Percentiles rank a stretch among this genome's conserved stretches.
Evolutionary conservation across 2,329 filamentous ascomycete genomes (phyloP).

Genomic region (Colletotrichum echinochloae): DNA sequence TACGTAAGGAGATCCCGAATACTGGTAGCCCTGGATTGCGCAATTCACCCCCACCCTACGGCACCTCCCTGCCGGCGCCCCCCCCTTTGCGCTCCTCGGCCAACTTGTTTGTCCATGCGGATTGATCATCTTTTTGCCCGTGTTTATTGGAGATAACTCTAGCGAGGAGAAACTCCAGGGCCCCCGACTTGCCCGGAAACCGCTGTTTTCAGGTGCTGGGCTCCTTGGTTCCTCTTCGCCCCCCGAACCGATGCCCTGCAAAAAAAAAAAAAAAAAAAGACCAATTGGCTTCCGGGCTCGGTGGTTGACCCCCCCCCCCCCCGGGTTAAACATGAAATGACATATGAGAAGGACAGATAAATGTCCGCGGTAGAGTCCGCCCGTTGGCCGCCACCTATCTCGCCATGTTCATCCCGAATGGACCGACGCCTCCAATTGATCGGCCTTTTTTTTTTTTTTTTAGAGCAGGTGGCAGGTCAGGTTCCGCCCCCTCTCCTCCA

Average conservation of each 20-base stretch:
- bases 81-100: neutral
- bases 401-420: neutral
- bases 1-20: conserved; percentile 14
- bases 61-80: too few species aligned
- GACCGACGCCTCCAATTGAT: conserved; percentile 26
- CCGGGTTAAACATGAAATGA: neutral
- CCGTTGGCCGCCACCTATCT: neutral
- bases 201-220: neutral
- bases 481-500: conserved; percentile 20
- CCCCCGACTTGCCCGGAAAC: neutral
- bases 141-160: conserved; percentile 21
- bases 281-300: neutral
- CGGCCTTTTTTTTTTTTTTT: conserved; percentile 5
- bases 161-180: neutral
- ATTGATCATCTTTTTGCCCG: neutral
- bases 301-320: neutral
- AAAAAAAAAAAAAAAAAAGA: neutral
- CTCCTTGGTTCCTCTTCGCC: conserved; percentile 6
- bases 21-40: conserved; percentile 18
- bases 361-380: neutral
- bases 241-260: neutral
- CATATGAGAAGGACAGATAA: neutral
- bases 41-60: conserved; percentile 14
- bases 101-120: conserved; percentile 3
- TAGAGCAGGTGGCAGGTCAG: too few species aligned